phyloP scores from a whole-genome alignment of 129 eudicot genomes.

The Tagetes erecta region DNA sequence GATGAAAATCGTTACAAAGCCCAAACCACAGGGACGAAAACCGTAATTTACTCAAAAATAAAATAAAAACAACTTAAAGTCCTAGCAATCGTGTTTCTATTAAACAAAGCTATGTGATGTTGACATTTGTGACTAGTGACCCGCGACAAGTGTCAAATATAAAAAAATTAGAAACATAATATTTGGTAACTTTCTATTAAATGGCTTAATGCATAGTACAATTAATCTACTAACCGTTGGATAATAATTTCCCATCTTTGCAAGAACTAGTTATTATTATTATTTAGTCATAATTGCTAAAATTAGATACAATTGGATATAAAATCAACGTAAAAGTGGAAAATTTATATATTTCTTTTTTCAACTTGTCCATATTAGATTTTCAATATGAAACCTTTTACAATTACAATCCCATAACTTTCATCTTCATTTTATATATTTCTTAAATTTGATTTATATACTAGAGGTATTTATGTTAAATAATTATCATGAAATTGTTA shows the following conservation, averaged over 20 bases:
- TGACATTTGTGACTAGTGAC: neutral
- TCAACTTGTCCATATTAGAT: no score
- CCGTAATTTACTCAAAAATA: no score
- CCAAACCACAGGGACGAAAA: no score
- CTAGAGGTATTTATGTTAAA: neutral
- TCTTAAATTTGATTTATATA: no score
- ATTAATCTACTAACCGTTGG: neutral
- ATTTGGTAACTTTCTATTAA: neutral
- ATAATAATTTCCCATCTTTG: neutral
- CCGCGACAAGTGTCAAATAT: neutral
- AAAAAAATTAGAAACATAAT: neutral
- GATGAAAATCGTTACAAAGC: no score
- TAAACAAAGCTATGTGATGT: neutral
- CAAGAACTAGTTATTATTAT: neutral
- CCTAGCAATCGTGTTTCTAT: neutral
- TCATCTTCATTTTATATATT: no score
- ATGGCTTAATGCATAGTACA: neutral
- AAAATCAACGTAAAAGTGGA: neutral
- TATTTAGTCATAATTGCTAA: neutral
- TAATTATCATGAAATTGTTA: neutral
- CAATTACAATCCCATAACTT: no score
- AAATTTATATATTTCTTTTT: neutral
- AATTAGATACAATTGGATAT: neutral
- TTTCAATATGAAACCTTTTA: no score
- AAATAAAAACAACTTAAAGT: no score